phyloP scores from a whole-genome alignment of 345 rosid genomes.

The Eucalyptus fibrosa region DNA sequence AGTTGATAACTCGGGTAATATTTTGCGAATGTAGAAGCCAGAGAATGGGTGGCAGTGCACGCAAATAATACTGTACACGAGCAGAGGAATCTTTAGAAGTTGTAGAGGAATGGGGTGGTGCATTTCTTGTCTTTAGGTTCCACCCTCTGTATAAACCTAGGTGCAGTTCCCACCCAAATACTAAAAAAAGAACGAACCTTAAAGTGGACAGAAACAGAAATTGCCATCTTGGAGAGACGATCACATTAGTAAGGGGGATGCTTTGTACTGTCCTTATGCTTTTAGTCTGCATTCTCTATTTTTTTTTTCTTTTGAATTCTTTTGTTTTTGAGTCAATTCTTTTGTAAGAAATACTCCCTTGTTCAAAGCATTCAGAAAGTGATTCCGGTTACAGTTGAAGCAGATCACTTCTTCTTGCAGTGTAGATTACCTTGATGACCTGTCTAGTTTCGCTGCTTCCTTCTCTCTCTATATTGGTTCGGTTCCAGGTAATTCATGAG shows the following conservation, averaged over 20 bases:
- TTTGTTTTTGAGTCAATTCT: slow-evolving; percentile 32
- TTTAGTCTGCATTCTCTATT: neutral
- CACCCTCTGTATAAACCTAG: neutral
- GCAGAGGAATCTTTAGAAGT: neutral
- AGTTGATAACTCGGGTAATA: neutral
- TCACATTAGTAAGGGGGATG: neutral
- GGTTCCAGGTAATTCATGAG: neutral
- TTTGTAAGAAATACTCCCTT: slow-evolving; percentile 20
- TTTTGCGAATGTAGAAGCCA: neutral
- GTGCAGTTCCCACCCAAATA: neutral
- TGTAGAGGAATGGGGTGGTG: neutral
- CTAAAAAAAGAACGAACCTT: neutral
- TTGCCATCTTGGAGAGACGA: neutral
- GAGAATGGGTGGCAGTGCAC: neutral
- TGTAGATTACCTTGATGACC: neutral
- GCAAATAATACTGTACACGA: neutral
- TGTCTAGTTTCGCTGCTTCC: neutral
- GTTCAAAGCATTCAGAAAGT: neutral
- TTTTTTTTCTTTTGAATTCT: slow-evolving; percentile 16
- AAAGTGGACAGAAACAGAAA: neutral
- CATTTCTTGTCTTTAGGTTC: neutral
- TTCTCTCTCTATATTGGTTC: neutral
- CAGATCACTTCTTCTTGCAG: neutral
- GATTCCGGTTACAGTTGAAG: slow-evolving; percentile 5
- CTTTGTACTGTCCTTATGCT: neutral